Percentiles rank a stretch among this genome's conserved stretches.
Conservation (phyloP, 1,284 basidiomycete genomes). For the Dichomitus squalens region DNA sequence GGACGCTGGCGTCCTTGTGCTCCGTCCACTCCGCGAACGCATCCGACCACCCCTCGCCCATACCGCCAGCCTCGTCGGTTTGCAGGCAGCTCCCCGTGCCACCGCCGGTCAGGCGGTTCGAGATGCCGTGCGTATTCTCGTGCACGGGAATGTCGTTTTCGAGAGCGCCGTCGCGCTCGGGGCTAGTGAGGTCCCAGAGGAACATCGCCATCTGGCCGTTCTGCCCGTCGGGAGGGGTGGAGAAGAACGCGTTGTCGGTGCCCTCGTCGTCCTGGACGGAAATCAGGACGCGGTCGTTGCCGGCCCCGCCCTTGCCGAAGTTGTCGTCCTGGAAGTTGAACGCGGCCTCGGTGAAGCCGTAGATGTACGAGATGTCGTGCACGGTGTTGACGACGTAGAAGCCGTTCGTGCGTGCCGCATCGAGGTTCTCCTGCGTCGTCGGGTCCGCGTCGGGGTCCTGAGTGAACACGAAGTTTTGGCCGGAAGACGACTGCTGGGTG, state of each 20-base stretch:
- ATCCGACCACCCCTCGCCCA: conserved; percentile 60
- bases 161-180: conserved; percentile 48
- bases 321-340: conserved; percentile 52
- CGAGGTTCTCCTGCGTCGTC: conserved; percentile 38
- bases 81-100: conserved; percentile 52
- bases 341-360: conserved; percentile 38
- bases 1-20: conserved; percentile 37
- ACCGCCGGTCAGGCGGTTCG: conserved; percentile 53
- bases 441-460: conserved; percentile 30
- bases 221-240: conserved; percentile 35
- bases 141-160: conserved; percentile 53
- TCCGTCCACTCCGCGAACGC: conserved; percentile 53
- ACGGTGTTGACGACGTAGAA: conserved; percentile 54
- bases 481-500: conserved; percentile 35
- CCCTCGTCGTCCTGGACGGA: conserved; percentile 42
- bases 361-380: conserved; percentile 51
- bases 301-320: conserved; percentile 42
- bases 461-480: conserved; percentile 42
- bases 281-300: conserved; percentile 43
- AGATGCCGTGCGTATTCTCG: conserved; percentile 53
- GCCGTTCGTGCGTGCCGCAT: conserved; percentile 50
- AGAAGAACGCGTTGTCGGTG: conserved; percentile 43
- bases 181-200: conserved; percentile 41
- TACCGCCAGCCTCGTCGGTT: conserved; percentile 47
- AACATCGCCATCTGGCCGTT: conserved; percentile 41